Conservation (phyloP, 768 basidiomycete genomes). For the Lentinula aciculospora region DNA sequence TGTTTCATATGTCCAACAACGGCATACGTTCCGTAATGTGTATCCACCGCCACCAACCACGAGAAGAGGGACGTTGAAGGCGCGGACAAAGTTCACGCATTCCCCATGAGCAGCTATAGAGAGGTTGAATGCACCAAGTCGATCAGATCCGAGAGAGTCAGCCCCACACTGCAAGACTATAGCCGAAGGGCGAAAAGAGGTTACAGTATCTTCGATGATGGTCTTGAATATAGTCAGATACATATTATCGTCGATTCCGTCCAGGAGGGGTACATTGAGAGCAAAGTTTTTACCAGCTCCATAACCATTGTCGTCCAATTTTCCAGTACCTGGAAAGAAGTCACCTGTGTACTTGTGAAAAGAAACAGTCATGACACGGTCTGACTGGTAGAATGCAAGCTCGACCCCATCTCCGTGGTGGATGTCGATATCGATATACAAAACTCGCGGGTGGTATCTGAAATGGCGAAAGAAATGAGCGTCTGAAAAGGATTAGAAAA, state of each 20-base stretch:
- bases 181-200: slow-evolving; percentile 78
- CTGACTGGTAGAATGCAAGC: slow-evolving; percentile 94
- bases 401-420: slow-evolving; percentile 99
- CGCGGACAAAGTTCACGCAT: slow-evolving; percentile 94
- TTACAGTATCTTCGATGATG: slow-evolving; percentile 91
- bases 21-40: slow-evolving; percentile 92
- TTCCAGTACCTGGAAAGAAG: slow-evolving; percentile 97
- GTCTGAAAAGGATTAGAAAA: neutral
- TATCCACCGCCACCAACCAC: slow-evolving; percentile 96
- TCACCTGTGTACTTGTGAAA: slow-evolving; percentile 99
- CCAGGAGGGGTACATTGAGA: slow-evolving; percentile 90
- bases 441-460: slow-evolving; percentile 88
- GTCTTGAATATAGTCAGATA: slow-evolving; percentile 94
- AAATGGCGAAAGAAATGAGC: neutral
- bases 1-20: slow-evolving; percentile 99
- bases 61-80: slow-evolving; percentile 85
- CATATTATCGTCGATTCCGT: slow-evolving; percentile 97
- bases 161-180: slow-evolving; percentile 98
- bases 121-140: slow-evolving; percentile 95
- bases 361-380: slow-evolving; percentile 98
- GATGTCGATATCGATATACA: slow-evolving; percentile 99
- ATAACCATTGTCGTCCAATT: slow-evolving; percentile 86
- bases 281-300: slow-evolving; percentile 93
- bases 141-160: slow-evolving; percentile 91
- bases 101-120: slow-evolving; percentile 97